Base-by-base conservation (phyloP, 257 asterid species). In the Forsythia viridissima region DNA sequence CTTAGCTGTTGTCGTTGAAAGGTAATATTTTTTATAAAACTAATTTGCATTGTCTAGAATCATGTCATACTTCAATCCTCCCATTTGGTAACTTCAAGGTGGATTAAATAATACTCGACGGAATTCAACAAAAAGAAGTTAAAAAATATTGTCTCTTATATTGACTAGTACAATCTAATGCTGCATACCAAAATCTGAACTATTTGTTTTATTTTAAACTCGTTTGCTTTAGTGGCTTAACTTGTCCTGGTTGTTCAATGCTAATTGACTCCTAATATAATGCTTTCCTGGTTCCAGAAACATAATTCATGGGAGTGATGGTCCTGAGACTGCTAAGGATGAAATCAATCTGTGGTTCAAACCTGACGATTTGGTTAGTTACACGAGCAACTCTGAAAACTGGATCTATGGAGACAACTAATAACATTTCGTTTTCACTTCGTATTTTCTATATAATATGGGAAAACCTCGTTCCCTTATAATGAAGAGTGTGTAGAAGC, bases 261-360 rank as follows among this genome's bases (percentile, higher is more conserved):
- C 18, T 69, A 37, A 37, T 10, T 24, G 34, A 61, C 37, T 51
- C 72, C 79, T 84, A 40, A 88, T 44, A 61, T 78, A 8, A 48
- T 73, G 37, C 38, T 15, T 63, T 63, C 18, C 44, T 74, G 66
- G 1, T 78, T 87, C 34, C 89, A 96, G 98, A 80, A 93, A 96
- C 78, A 93, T 93, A 63, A 93, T 93, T 76, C 98, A 96, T 52
- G 99, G 99, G 13, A 96, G 99, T 34, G 98, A 96, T 75, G 99
- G 98, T 13, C 96, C 94, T 0, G 97, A 93, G 89, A 96, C 97
- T 4, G 99, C 99, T 41, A 93, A 93, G 88, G 97, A 96, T 81
- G 99, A 96, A 77, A 96, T 96, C 93, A 85, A 79, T 81, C 91
- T 93, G 70, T 93, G 98, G 99, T 93, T 96, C 81, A 93, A 96